These are phyloP conservation scores for Choanephora cucurbitarum DNA, from an alignment of 371 early-diverging fungal species.

Conservation along the genomic window DNA sequence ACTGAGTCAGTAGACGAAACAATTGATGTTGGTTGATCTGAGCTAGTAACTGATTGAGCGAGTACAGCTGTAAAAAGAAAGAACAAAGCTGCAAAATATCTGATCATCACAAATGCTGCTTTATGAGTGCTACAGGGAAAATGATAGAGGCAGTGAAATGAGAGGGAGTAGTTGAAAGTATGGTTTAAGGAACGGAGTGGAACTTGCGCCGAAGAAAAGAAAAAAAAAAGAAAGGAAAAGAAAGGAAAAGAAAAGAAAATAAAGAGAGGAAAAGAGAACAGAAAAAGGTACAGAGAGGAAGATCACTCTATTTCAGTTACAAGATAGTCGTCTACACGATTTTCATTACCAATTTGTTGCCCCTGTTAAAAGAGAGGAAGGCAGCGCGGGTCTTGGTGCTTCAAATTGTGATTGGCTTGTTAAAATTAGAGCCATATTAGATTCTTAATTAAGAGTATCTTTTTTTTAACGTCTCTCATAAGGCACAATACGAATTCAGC, in stretches of 20 bases:
- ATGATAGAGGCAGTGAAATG: background rate
- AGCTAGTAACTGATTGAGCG: background rate
- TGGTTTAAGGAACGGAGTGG: slow-evolving; percentile 22
- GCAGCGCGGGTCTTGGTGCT: slow-evolving; percentile 2
- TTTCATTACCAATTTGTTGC: slow-evolving; percentile 13
- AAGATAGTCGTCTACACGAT: slow-evolving; percentile 9
- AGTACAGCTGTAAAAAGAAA: background rate
- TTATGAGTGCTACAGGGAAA: no score
- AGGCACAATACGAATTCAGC: background rate
- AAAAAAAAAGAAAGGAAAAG: background rate
- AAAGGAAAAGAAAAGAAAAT: background rate
- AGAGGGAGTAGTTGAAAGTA: background rate
- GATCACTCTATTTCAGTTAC: background rate
- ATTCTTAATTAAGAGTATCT: slow-evolving; percentile 2
- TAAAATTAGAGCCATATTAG: slow-evolving; percentile 8
- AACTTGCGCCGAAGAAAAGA: background rate
- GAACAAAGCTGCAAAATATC: slow-evolving; percentile 1
- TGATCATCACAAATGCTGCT: slow-evolving; percentile 1
- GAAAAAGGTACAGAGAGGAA: slow-evolving; percentile 4
- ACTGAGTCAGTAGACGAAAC: background rate
- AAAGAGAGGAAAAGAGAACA: slow-evolving; percentile 8
- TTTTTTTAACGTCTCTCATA: background rate
- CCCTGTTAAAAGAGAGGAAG: slow-evolving; percentile 17
- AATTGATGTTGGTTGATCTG: background rate
- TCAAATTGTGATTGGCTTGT: slow-evolving; percentile 10